Conservation (phyloP, 352 stramenopile species). For the Pythium periplocum region DNA sequence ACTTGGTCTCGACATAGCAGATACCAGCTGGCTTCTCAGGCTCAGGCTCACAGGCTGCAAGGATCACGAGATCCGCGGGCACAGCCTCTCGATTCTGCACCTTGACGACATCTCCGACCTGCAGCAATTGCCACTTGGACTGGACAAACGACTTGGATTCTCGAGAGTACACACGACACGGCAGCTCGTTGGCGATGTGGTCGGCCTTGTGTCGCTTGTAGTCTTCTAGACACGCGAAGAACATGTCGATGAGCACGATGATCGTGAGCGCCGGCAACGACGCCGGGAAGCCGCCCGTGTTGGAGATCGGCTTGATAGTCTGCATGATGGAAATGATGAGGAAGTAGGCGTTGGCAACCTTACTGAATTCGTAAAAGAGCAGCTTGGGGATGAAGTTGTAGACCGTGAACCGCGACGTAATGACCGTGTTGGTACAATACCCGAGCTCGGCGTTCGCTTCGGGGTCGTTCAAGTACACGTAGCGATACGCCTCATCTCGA, state of each 20-base stretch:
- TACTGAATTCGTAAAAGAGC: slow-evolving; percentile 88
- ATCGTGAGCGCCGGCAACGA: slow-evolving; percentile 89
- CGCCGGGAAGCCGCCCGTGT: slow-evolving; percentile 87
- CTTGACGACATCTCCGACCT: slow-evolving; percentile 89
- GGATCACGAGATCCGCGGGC: slow-evolving; percentile 85
- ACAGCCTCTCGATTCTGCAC: slow-evolving; percentile 84
- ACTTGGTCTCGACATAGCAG: slow-evolving; percentile 91
- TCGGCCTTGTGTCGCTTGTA: slow-evolving; percentile 87
- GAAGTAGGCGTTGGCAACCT: slow-evolving; percentile 94
- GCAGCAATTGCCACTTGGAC: slow-evolving; percentile 69
- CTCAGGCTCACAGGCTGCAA: slow-evolving; percentile 76
- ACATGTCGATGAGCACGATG: slow-evolving; percentile 91
- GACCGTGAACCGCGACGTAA: slow-evolving; percentile 88
- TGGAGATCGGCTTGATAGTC: slow-evolving; percentile 89
- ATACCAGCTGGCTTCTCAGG: slow-evolving; percentile 62
- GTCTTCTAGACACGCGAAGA: slow-evolving; percentile 90
- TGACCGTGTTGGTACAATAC: slow-evolving; percentile 78
- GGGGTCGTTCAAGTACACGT: slow-evolving; percentile 67
- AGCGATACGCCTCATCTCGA: slow-evolving; percentile 28
- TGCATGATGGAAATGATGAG: slow-evolving; percentile 90
- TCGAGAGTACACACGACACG: slow-evolving; percentile 37
- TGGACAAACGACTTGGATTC: slow-evolving; percentile 41
- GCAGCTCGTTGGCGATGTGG: slow-evolving; percentile 76
- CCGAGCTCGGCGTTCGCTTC: slow-evolving; percentile 45
- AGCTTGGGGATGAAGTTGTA: slow-evolving; percentile 91